phyloP scores from a whole-genome alignment of 768 basidiomycete genomes.

The Hericium alpestre region DNA sequence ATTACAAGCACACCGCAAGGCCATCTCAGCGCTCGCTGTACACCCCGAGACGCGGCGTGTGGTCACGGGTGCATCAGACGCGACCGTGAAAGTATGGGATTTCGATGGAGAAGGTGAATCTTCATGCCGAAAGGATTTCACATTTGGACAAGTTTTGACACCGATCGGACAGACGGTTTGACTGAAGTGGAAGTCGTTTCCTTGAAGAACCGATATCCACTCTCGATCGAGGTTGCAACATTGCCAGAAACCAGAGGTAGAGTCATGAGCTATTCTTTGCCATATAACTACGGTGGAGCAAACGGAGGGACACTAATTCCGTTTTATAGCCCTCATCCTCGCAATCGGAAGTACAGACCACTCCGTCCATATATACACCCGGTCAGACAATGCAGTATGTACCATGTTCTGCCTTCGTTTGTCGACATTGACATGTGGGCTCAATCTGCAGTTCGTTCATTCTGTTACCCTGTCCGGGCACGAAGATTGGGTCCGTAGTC shows the following conservation, averaged over 20 bases:
- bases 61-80: constrained; percentile 79
- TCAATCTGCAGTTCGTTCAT: constrained; percentile 40
- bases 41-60: constrained; percentile 30
- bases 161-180: not conserved
- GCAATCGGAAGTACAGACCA: constrained; percentile 78
- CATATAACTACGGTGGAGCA: no score
- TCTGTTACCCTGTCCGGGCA: constrained; percentile 67
- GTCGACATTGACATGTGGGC: not conserved
- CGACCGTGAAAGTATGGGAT: constrained; percentile 66
- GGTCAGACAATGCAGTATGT: constrained; percentile 46
- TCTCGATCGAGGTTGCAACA: not conserved
- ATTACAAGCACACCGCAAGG: constrained; percentile 51
- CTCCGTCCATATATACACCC: constrained; percentile 68
- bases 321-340: constrained; percentile 48
- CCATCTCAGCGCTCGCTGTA: constrained; percentile 59
- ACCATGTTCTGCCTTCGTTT: constrained; percentile 1
- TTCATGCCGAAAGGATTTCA: not conserved
- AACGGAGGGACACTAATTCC: not conserved
- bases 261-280: not conserved
- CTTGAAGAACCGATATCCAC: not conserved
- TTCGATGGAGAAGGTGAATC: constrained; percentile 26
- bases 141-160: not conserved
- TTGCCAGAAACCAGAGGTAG: not conserved
- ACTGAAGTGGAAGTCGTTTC: not conserved
- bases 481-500: constrained; percentile 88